Evolutionary conservation across 768 basidiomycete genomes (phyloP), one percentile per base, ranked within the genome.

Genomic region (Lactarius akahatsu): DNA sequence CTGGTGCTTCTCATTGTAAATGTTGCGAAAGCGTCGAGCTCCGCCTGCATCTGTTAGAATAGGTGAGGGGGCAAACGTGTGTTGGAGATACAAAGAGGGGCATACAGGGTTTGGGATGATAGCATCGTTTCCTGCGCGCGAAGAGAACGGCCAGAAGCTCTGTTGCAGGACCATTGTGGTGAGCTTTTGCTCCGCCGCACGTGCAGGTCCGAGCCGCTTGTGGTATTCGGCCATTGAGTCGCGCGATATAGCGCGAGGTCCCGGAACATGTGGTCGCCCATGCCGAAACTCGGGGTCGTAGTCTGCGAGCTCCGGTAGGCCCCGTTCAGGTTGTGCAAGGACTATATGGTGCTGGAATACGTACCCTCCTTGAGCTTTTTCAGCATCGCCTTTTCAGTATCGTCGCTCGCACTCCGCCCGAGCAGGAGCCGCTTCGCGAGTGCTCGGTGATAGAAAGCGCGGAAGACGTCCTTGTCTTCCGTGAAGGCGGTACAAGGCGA

Each of bases 271-370:
- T 93, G 87, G 71, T 94, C 92, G 59, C 94, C 94, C 79, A 90
- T 91, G 9, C 90, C 91, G 73, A n/a, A 98, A 98, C 67, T 96
- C 95, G 13, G 95, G 91, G 74, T 98, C 97, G 72, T 96, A 96
- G 61, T 90, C 96, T 96, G 72, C 56, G 62, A 30, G 30, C 5
- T 57, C 55, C 34, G 32, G 23, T 11, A 45, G 5, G n/a, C n/a
- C 1, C 43, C n/a, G 15, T 8, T 45, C 18, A 18, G n/a, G 6
- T 18, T 3, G 34, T 15, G 10, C 30, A 5, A 43, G 16, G 41
- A 10, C n/a, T 5, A 54, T 52, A 40, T 11, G 15, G 38, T 20
- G 30, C 4, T 11, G 7, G 40, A 30, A 26, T 32, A 52, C 57
- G 5, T 54, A 86, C 92, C 72, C 71, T 93, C 88, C 78, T 92